These are phyloP conservation scores for Dinochytrium kinnereticum DNA, from an alignment of 371 early-diverging fungal genomes.

Conservation along the genomic window DNA sequence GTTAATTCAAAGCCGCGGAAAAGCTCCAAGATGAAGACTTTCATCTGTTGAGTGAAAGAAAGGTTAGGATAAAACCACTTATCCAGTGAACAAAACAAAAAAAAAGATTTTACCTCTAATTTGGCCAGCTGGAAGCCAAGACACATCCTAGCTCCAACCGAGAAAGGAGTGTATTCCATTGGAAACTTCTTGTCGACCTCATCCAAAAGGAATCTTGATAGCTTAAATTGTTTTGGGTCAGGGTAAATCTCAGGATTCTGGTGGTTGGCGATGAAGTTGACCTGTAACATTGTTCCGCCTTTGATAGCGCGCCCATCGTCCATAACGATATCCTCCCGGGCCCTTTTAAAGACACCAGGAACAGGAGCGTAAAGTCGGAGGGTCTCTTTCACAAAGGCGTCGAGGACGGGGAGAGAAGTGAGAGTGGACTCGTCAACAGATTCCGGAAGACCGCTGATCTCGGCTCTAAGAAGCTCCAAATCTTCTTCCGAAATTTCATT, in stretches of 20 bases:
- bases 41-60: conserved; percentile 5
- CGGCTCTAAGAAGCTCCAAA: neutral
- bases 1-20: neutral
- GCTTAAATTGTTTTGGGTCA: neutral
- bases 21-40: neutral
- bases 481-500: neutral
- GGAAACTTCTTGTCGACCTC: conserved; percentile 16
- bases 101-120: conserved; percentile 5
- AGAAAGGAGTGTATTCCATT: conserved; percentile 23
- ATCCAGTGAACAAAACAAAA: no score
- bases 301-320: neutral
- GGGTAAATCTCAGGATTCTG: neutral
- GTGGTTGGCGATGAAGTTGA: neutral
- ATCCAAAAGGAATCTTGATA: neutral
- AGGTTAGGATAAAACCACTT: neutral
- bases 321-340: neutral
- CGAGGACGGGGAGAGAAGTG: conserved; percentile 13
- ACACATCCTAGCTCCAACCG: conserved; percentile 19
- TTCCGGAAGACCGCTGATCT: neutral
- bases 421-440: neutral
- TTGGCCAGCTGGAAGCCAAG: conserved; percentile 14
- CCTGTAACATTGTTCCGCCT: neutral
- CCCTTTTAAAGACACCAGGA: neutral
- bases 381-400: conserved; percentile 12
- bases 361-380: conserved; percentile 7